Base-by-base conservation (phyloP, 2,329 filamentous ascomycete species). In the Verticillium zaregamsianum region DNA sequence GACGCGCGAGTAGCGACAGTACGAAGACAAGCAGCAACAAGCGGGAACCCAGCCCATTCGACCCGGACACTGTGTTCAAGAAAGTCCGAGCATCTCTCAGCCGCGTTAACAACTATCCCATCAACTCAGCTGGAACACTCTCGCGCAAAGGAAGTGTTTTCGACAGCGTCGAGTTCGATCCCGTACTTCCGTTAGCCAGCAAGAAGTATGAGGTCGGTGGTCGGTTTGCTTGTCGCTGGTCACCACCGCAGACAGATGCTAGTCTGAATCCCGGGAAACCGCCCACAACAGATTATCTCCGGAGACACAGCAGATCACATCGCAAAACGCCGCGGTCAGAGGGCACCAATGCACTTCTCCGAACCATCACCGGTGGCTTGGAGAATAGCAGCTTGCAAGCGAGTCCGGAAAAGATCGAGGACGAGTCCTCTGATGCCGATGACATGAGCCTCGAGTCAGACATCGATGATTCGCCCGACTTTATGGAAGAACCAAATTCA, bases 201-300 rank as follows among this genome's bases (percentile, higher is more conserved):
- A 84, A 82, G 65, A 87, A 87, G 66, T 87, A 87, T 64, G 80
- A 84, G 65, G 79, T 80, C 55, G 82, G 80, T 5, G 85, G 85
- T 15, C 77, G 80, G 2, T 87, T 84, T 63, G 79, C 83, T 62
- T 83, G 79, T 69, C 70, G 69, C 58, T 69, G 75, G 66, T 68
- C 73, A 23, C 67, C 71, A 60, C 35, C 68, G 52, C 69, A 73
- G 49, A 70, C 69, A 55, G 63, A 73, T 9, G 59, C 68, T 17
- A 73, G 68, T 37, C 63, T 66, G 23, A 75, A 67, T 49, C 65
- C 66, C 5, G 74, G 74, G 15, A 70, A 71, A 17, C 74, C 81
- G 8, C 77, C 81, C 2, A 80, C 78, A 17, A 80, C 81, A 1
- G 76, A 79, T 58, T 83, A 83, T 65, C 70, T 84, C 15, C 78